A percentile compares a stretch with the other conserved stretches of the same genome.
Conservation (phyloP, 306 rosid species). For the Mucuna pruriens region DNA sequence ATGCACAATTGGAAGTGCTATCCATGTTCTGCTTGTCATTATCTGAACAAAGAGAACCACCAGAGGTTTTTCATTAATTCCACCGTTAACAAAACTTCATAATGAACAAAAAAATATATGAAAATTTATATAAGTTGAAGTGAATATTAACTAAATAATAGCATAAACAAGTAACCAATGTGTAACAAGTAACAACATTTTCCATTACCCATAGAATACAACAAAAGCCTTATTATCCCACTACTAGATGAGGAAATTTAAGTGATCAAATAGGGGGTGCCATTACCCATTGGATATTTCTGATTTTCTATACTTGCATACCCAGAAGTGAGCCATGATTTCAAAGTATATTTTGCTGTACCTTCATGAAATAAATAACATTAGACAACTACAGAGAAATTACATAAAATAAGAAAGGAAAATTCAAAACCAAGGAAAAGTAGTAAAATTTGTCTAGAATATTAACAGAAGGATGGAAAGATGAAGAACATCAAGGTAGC, state of each 20-base stretch:
- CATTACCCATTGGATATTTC: slow-evolving; percentile 45
- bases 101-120: not conserved
- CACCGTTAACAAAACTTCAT: slow-evolving; percentile 26
- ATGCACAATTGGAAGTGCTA: slow-evolving; percentile 39
- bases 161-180: slow-evolving; percentile 20
- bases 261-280: not conserved
- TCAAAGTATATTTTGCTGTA: slow-evolving; percentile 59
- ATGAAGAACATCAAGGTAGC: slow-evolving; percentile 3
- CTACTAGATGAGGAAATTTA: not conserved
- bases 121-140: not conserved
- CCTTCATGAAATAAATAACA: slow-evolving; percentile 48
- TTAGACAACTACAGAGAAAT: slow-evolving; percentile 10
- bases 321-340: slow-evolving; percentile 76
- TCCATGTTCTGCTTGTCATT: slow-evolving; percentile 41
- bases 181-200: slow-evolving; percentile 38
- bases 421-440: slow-evolving; percentile 28
- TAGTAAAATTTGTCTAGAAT: not conserved
- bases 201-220: slow-evolving; percentile 38
- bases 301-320: slow-evolving; percentile 50
- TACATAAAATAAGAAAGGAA: not conserved
- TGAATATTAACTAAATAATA: not conserved
- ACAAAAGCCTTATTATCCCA: not conserved
- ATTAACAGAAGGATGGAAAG: not conserved
- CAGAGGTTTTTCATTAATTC: slow-evolving; percentile 21
- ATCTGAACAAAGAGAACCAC: slow-evolving; percentile 49